Percentiles rank a stretch among this genome's conserved stretches.
Evolutionary conservation across 2,329 filamentous ascomycete genomes (phyloP).

Genomic region (Penicillium sp.): DNA sequence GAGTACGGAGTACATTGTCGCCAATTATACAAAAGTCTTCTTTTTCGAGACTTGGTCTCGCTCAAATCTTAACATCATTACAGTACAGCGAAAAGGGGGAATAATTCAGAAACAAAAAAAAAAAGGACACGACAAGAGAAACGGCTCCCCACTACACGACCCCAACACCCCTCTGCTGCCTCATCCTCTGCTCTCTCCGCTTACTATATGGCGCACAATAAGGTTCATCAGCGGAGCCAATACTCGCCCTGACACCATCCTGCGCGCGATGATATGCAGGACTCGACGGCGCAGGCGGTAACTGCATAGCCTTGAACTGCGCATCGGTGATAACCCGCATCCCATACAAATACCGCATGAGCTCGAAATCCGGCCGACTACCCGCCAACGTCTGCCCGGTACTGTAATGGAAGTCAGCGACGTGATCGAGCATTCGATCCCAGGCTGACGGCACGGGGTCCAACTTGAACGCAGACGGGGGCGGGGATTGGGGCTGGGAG

Average conservation of each 20-base stretch:
- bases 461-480: neutral
- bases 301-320: conserved; percentile 47
- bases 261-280: conserved; percentile 40
- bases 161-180: conserved; percentile 35
- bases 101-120: conserved; percentile 13
- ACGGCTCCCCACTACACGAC: conserved; percentile 20
- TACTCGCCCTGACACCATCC: conserved; percentile 37
- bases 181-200: conserved; percentile 41
- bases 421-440: conserved; percentile 46
- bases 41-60: neutral
- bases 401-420: conserved; percentile 43
- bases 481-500: neutral
- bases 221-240: conserved; percentile 43
- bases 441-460: conserved; percentile 33
- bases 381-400: conserved; percentile 43
- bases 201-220: conserved; percentile 43
- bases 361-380: conserved; percentile 44
- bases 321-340: conserved; percentile 44
- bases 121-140: conserved; percentile 6
- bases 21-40: too few relatives aligned
- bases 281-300: conserved; percentile 39
- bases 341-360: conserved; percentile 49
- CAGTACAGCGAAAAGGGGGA: conserved; percentile 17
- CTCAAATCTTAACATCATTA: conserved; percentile 1
- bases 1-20: too few relatives aligned